Evolutionary conservation across 2,329 filamentous ascomycete genomes (phyloP), one percentile per base, ranked within the genome.

Genomic region (Hypoxylon sp.): DNA sequence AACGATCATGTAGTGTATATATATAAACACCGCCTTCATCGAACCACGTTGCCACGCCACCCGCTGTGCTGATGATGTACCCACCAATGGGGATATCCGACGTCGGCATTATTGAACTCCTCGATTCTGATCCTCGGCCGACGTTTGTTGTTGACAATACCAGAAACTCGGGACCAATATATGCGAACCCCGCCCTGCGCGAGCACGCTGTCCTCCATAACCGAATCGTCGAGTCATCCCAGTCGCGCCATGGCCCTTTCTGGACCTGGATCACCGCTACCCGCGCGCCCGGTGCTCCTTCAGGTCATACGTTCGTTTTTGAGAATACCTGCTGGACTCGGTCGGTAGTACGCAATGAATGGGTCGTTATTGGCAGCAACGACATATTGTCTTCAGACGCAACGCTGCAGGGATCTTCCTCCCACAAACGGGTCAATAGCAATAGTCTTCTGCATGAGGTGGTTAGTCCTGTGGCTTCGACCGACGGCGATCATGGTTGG

Each of bases 61-160:
- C 51, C 50, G 57, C 50, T 56, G 40, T 57, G 53, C 61, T 61
- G 50, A 71, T 57, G 42, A 72, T 72, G 70, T 50, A 46, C 64
- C 58, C 61, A 46, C 57, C 57, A 63, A 66, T 71, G 69, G 60
- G 69, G n/a, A 62, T 69, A 62, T 68, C 63, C 61, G 66, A 69
- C 65, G 55, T 71, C 46, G 79, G 78, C 73, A 77, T 82, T 57
- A 72, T 80, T 64, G 81, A 82, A 71, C 77, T 84, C 11, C 77
- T 83, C 69, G 76, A 80, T 66, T 78, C 76, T 67, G 82, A 84
- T 65, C 80, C 81, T 31, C 78, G 82, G 60, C 81, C 82, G 58
- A 80, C 80, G 48, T 84, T 84, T 49, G 76, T 83, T 61, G 78
- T 81, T 51, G 75, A 74, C 31, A 56, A 72, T 63, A 27, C 64